Evolutionary conservation across 768 basidiomycete species (phyloP), one percentile per base, ranked within the genome.

Genomic region (Galerina sulciceps): DNA sequence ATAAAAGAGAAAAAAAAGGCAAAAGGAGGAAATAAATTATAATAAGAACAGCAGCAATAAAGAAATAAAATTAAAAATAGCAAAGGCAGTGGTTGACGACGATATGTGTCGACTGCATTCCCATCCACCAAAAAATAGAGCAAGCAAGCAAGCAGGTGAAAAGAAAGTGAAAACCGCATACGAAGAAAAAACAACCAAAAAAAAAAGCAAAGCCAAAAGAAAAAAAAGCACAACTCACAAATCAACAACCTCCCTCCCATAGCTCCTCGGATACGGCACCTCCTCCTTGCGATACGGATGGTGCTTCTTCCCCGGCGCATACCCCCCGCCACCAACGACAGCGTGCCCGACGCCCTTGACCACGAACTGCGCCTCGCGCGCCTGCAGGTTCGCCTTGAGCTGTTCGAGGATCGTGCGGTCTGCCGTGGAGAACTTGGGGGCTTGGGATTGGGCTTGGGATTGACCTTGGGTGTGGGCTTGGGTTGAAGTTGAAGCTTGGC

Each of bases 191-290:
- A 22, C 17, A 45, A 35, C 41, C 55, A 42, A 55, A 49, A 48
- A 59, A 38, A 38, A 35, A 26, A 44, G 13, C 23, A 15, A 55
- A 46, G 20, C 23, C 36, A 38, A 60, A 44, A 43, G 23, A 47
- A n/a, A 26, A 53, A 37, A 53, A 47, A 8, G 22, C 23, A 45
- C 36, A 51, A 53, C 89, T 77, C 67, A 90, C 89, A 87, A 67
- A 73, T 91, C 90, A 22, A 90, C 68, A 38, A 85, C 82, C 34
- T 82, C 79, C 15, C 81, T 73, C 56, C 85, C 87, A 65, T 88
- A 90, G 65, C 80, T 84, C 61, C 86, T 77, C 8, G 90, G 89
- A 68, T 90, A 91, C 11, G 90, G 89, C 4, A 86, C 88, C 46
- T 82, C 80, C 14, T 76, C 67, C 37, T 69, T 67, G 5, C 69